phyloP scores from a whole-genome alignment of 169 alveolate species.

The Plasmodium inui region DNA sequence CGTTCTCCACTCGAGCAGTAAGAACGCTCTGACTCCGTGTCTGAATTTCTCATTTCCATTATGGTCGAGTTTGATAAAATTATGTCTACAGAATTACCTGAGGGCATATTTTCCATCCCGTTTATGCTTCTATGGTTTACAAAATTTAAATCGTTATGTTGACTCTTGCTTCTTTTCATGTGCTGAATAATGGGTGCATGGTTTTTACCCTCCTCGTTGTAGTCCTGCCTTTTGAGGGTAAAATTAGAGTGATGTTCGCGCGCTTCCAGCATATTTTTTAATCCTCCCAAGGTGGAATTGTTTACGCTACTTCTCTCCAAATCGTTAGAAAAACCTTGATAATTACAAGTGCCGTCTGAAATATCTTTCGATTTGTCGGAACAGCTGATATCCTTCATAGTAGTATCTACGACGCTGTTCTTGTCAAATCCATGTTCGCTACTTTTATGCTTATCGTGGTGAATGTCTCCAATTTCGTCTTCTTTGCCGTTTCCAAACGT shows the following conservation, averaged over 20 bases:
- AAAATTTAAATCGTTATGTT: constrained; percentile 9
- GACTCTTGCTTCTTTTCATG: neutral
- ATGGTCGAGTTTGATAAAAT: constrained; percentile 27
- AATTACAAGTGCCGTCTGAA: constrained; percentile 25
- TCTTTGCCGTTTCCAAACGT: constrained; percentile 68
- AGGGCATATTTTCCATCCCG: neutral
- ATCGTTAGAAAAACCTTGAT: constrained; percentile 6
- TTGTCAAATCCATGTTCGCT: neutral
- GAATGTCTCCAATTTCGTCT: neutral
- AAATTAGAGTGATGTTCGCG: neutral
- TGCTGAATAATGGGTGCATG: neutral
- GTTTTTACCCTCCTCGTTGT: neutral
- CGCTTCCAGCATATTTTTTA: neutral
- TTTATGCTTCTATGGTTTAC: constrained; percentile 16
- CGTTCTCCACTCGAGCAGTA: neutral
- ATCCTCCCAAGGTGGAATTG: neutral
- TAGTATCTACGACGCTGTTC: constrained; percentile 1
- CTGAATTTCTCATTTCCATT: constrained; percentile 11
- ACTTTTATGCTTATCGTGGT: neutral
- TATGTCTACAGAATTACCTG: constrained; percentile 3
- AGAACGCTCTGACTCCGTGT: neutral
- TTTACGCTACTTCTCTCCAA: neutral
- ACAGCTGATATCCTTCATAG: constrained; percentile 6
- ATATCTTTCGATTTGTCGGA: constrained; percentile 24
- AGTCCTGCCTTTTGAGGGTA: constrained; percentile 15